Evolutionary conservation across 768 basidiomycete species (phyloP), one percentile per base, ranked within the genome.

Genomic region (Cystobasidium onofrii): DNA sequence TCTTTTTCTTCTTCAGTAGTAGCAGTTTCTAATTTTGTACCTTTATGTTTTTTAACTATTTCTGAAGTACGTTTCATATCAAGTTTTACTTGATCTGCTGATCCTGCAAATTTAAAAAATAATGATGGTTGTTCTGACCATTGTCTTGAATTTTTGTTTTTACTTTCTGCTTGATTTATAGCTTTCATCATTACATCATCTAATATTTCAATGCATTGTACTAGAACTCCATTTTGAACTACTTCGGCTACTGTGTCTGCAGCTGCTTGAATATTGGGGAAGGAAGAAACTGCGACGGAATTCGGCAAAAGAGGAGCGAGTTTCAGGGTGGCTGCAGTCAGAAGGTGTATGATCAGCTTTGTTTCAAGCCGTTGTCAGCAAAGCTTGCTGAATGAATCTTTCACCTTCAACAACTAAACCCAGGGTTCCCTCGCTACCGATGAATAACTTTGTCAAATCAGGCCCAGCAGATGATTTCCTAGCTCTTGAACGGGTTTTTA

Each of bases 51-150:
- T 77, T 86, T 83, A 25, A 88, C 86, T 31, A 95, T 86, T 9
- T 81, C 78, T 76, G 34, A 54, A 12, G 77, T 79, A 0, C 76
- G 73, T 29, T 60, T 64, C 23, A 78, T 73, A 44, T 87, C 83
- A 29, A 91, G 85, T 23, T 83, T 81, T 36, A 89, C 86, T 4
- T 85, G 84, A 13, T 84, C 81, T 0, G 85, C 82, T 39, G 90
- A 87, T 1, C 92, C 92, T 80, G 93, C 91, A 64, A 96, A 86
- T 80, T 95, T 94, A 85, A 97, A 91, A 82, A 96, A 92, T 12
- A 96, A 85, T 0, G 88, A 88, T 78, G 77, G 77, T 27, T 75
- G 39, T 63, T 79, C 78, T 7, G 29, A 12, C 17, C 73, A 74
- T 60, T 54, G 70, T 20, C 73, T 44, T n/a, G 73, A 50, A n/a